Percentiles rank a stretch among this genome's conserved stretches.
Conservation (phyloP, 192 early-diverging fungal genomes). For the Cetraspora pellucida region DNA sequence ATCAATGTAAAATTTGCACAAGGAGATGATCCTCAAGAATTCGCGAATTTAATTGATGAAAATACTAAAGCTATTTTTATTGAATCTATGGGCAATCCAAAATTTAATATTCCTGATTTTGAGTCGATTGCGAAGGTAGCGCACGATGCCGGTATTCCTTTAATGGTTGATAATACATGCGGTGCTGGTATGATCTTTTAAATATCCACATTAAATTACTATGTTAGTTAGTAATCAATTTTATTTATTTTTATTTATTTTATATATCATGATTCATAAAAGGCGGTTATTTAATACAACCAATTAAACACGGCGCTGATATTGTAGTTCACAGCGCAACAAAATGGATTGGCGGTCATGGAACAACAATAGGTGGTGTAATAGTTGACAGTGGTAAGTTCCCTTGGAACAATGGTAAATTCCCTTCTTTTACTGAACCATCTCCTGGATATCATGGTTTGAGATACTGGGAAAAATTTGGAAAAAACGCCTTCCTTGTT, state of each 20-base stretch:
- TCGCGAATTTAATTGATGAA: constrained; percentile 78
- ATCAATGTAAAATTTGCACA: constrained; percentile 78
- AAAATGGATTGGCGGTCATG: constrained; percentile 94
- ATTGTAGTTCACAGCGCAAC: constrained; percentile 93
- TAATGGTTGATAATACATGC: constrained; percentile 97
- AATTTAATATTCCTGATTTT: constrained; percentile 88
- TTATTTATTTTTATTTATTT: too few species aligned
- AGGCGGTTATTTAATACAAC: constrained; percentile 76
- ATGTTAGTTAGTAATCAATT: too few species aligned
- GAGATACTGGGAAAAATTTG: constrained; percentile 87
- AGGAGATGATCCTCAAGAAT: constrained; percentile 75
- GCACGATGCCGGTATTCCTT: constrained; percentile 80
- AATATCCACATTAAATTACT: neutral
- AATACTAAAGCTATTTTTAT: constrained; percentile 91
- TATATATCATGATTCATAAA: neutral
- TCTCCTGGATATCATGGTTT: constrained; percentile 84
- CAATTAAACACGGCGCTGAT: constrained; percentile 93
- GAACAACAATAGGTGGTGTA: constrained; percentile 89
- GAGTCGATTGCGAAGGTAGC: constrained; percentile 77
- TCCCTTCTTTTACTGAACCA: constrained; percentile 87
- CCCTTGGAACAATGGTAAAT: constrained; percentile 85
- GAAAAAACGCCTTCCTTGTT: constrained; percentile 74
- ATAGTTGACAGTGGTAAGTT: constrained; percentile 89
- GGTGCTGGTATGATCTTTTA: constrained; percentile 61
- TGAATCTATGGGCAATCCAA: constrained; percentile 91